A percentile compares a stretch with the other conserved stretches of the same genome.
These are phyloP conservation scores for Raphanus sativus DNA, from an alignment of 345 rosid species.

Conservation along the genomic window DNA sequence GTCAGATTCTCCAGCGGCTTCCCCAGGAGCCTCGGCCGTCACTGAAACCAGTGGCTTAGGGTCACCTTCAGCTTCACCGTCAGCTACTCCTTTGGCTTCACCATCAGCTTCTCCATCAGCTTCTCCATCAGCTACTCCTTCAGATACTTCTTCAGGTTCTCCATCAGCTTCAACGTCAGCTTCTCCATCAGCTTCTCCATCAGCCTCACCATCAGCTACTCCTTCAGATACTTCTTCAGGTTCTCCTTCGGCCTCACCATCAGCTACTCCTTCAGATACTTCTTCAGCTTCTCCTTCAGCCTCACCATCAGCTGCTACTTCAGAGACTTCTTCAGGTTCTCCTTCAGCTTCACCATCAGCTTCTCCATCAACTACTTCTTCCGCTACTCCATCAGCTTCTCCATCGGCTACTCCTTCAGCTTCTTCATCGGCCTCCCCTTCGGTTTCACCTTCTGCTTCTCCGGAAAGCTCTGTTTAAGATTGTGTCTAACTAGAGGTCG, in stretches of 20 bases:
- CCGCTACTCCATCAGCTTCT: background rate
- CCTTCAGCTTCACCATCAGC: background rate
- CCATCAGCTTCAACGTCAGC: background rate
- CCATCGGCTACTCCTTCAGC: background rate
- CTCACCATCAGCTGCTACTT: background rate
- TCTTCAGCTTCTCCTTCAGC: background rate
- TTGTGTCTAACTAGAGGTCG: constrained; percentile 1
- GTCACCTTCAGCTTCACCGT: constrained; percentile 6
- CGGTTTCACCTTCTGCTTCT: background rate
- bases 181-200: too few species aligned
- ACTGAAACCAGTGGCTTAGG: background rate
- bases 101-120: background rate
- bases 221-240: background rate
- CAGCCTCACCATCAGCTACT: background rate
- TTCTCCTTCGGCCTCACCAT: background rate
- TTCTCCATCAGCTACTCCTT: too few species aligned
- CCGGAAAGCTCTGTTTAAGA: constrained; percentile 8
- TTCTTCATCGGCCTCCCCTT: background rate
- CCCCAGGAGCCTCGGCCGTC: background rate
- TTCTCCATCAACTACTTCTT: background rate
- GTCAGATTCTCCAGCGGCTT: constrained; percentile 3
- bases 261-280: background rate
- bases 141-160: background rate
- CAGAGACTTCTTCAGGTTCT: background rate
- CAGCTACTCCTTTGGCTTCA: too few species aligned